Evolutionary conservation across 176 grass and related monocot species (phyloP).

Genomic region (Thalia dealbata): DNA sequence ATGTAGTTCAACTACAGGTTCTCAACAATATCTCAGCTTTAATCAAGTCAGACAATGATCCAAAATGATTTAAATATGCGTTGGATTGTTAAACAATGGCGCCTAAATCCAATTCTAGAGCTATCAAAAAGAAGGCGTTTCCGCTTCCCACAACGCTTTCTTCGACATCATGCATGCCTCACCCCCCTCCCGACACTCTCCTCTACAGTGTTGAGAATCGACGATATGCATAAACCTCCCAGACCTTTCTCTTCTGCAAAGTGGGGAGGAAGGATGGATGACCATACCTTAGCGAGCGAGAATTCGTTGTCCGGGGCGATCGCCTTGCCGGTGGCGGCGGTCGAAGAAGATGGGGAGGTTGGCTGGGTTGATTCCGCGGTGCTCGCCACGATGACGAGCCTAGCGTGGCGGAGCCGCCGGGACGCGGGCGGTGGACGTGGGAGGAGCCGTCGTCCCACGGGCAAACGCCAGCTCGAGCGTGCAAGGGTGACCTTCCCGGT

Average conservation of each 20-base stretch:
- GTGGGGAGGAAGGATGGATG: neutral
- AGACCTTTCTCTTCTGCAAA: neutral
- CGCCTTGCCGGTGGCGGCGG: conserved; percentile 35
- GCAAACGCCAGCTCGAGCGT: neutral
- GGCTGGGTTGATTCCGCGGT: conserved; percentile 30
- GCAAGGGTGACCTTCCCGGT: neutral
- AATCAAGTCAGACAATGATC: neutral
- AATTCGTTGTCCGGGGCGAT: conserved; percentile 62
- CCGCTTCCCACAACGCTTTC: neutral
- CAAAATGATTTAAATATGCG: neutral
- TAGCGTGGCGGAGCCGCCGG: conserved; percentile 4
- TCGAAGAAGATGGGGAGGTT: conserved; percentile 28
- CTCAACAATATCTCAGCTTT: neutral
- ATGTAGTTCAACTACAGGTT: neutral
- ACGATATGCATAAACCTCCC: too few relatives aligned
- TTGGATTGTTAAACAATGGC: neutral
- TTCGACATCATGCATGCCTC: neutral
- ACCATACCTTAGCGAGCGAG: conserved; percentile 59
- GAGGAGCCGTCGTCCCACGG: neutral
- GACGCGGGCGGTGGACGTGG: neutral
- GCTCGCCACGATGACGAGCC: conserved; percentile 22
- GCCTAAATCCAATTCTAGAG: neutral
- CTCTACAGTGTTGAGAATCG: neutral
- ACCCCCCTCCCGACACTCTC: neutral
- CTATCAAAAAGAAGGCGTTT: neutral